Percentiles rank a stretch among this genome's conserved stretches.
Conservation (phyloP, 2,329 filamentous ascomycete species). For the Alternaria arborescens region DNA sequence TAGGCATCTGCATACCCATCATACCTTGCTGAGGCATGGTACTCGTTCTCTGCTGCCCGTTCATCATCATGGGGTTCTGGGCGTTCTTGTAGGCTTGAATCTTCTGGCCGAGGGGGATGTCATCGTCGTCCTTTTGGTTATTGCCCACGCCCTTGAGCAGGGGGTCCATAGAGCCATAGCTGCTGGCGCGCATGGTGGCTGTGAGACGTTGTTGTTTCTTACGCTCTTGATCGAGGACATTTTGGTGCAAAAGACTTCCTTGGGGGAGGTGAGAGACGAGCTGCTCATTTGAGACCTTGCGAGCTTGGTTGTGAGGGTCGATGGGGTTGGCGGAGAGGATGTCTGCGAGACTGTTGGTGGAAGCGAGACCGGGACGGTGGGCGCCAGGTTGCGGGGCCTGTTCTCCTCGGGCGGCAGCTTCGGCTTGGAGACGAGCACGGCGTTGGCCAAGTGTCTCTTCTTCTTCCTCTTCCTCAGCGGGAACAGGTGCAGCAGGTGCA, state of each 20-base stretch:
- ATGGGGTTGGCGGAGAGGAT: constrained; percentile 66
- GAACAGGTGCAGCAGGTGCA: constrained; percentile 35
- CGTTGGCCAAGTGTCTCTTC: constrained; percentile 84
- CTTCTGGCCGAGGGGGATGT: constrained; percentile 42
- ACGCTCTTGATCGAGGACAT: constrained; percentile 49
- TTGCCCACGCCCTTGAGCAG: constrained; percentile 34
- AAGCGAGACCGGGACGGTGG: constrained; percentile 48
- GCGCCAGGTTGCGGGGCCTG: constrained; percentile 23
- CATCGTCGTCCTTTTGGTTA: constrained; percentile 39
- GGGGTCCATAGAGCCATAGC: constrained; percentile 40
- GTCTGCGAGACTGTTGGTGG: constrained; percentile 67
- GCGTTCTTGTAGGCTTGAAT: constrained; percentile 51
- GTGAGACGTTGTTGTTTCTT: constrained; percentile 48
- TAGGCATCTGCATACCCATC: constrained; percentile 27
- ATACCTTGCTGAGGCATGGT: constrained; percentile 22
- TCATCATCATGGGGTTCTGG: constrained; percentile 32
- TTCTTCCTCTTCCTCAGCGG: constrained; percentile 54
- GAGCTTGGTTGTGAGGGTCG: constrained; percentile 42
- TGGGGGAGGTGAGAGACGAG: constrained; percentile 46
- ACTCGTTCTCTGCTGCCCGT: constrained; percentile 24
- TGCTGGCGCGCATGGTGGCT: constrained; percentile 43
- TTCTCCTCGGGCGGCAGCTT: constrained; percentile 64
- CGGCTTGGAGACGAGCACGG: constrained; percentile 75
- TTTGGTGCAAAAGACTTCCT: constrained; percentile 54
- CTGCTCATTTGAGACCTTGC: constrained; percentile 48